These are phyloP conservation scores for Hypoxylon sp. DNA, from an alignment of 2,329 filamentous ascomycete species.

Conservation along the genomic window DNA sequence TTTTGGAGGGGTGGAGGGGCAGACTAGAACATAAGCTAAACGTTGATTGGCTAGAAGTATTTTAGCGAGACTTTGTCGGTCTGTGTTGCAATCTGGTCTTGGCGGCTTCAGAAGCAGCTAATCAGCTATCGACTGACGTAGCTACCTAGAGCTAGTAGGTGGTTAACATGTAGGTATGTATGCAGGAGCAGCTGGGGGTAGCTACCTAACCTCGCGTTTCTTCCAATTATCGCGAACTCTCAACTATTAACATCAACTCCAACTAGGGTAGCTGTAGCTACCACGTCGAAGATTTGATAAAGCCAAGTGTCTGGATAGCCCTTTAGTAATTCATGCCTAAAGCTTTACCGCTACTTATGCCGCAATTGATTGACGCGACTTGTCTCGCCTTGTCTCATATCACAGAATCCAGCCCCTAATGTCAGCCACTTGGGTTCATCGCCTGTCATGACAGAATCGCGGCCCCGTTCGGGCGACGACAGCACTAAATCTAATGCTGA, in stretches of 20 bases:
- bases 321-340: conserved; percentile 7
- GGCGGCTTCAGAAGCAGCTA: conserved; percentile 25
- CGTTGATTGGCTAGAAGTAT: conserved; percentile 7
- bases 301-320: conserved; percentile 12
- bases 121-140: conserved; percentile 41
- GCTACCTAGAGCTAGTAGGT: conserved; percentile 20
- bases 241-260: conserved; percentile 18
- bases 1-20: conserved; percentile 25
- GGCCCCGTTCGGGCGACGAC: conserved; percentile 55
- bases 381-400: conserved; percentile 13
- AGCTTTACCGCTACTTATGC: not conserved
- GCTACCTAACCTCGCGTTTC: conserved; percentile 25
- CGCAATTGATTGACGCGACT: conserved; percentile 1
- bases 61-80: conserved; percentile 1
- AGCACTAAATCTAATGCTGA: conserved; percentile 5
- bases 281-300: conserved; percentile 13
- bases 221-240: conserved; percentile 21
- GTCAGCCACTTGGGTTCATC: conserved; percentile 43
- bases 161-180: not conserved
- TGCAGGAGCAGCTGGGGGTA: not conserved
- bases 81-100: conserved; percentile 16
- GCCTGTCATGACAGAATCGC: conserved; percentile 61
- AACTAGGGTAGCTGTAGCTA: conserved; percentile 16
- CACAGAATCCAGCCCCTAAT: conserved; percentile 39
- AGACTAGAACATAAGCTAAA: not conserved